Conservation (phyloP, 148 eudicot genomes). For the Chenopodium album region DNA sequence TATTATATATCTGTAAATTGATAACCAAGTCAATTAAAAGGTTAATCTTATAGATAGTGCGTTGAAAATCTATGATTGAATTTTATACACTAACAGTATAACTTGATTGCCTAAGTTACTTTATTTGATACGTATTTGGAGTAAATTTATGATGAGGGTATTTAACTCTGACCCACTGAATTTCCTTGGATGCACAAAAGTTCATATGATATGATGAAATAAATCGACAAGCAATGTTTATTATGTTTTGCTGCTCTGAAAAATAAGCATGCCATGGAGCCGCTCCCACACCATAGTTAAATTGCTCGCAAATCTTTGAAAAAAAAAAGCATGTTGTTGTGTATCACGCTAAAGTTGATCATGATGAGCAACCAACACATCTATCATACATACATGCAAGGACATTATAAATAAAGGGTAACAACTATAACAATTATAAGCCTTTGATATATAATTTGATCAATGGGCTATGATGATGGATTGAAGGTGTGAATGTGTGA, state of each 20-base stretch:
- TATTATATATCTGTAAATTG: too few species aligned
- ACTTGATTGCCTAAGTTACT: too few species aligned
- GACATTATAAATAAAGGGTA: background rate
- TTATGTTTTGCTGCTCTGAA: slow-evolving; percentile 6
- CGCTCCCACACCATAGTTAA: slow-evolving; percentile 6
- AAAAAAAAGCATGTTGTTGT: slow-evolving; percentile 19
- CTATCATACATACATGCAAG: background rate
- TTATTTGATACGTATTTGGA: background rate
- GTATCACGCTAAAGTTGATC: slow-evolving; percentile 27
- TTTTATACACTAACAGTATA: too few species aligned
- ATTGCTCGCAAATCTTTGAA: slow-evolving; percentile 9
- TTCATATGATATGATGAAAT: slow-evolving; percentile 3
- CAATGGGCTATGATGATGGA: slow-evolving; percentile 13
- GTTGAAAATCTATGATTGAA: too few species aligned
- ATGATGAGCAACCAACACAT: slow-evolving; percentile 16
- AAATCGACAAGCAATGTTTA: slow-evolving; percentile 9
- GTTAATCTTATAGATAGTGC: too few species aligned
- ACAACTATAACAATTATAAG: background rate
- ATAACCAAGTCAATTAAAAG: too few species aligned
- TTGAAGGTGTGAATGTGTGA: background rate
- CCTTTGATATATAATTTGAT: background rate
- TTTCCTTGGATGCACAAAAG: background rate
- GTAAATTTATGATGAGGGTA: background rate
- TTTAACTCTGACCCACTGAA: background rate
- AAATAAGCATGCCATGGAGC: slow-evolving; percentile 26